Evolutionary conservation across 2,329 filamentous ascomycete genomes (phyloP).

Genomic region (Aspergillus sp.): DNA sequence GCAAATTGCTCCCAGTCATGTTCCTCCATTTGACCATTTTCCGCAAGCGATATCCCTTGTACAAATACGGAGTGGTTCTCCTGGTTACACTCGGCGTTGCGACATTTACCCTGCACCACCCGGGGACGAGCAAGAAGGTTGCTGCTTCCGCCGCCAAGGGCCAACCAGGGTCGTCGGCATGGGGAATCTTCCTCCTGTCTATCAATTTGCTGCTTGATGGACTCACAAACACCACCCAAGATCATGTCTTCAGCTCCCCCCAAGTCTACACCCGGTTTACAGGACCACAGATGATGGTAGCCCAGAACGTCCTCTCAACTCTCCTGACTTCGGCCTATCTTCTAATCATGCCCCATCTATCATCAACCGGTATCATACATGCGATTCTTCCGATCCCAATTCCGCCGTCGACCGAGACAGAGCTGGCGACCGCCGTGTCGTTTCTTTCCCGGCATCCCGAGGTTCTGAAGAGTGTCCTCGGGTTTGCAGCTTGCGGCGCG

Average conservation of each 20-base stretch:
- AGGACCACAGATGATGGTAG: constrained; percentile 99
- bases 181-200: constrained; percentile 74
- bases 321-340: constrained; percentile 75
- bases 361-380: constrained; percentile 62
- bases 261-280: constrained; percentile 71
- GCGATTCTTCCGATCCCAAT: constrained; percentile 67
- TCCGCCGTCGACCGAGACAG: constrained; percentile 61
- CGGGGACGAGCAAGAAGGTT: constrained; percentile 60
- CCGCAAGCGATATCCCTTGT: constrained; percentile 82
- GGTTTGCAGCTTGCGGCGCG: constrained; percentile 86
- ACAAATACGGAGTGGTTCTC: constrained; percentile 93
- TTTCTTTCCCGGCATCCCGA: constrained; percentile 79
- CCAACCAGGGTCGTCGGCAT: constrained; percentile 65
- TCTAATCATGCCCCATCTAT: constrained; percentile 75
- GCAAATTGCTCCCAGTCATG: constrained; percentile 99
- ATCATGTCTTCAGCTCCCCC: constrained; percentile 76
- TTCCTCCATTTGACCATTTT: constrained; percentile 91
- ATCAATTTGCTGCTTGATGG: constrained; percentile 96
- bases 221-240: constrained; percentile 93
- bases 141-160: constrained; percentile 45
- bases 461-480: constrained; percentile 83
- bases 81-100: constrained; percentile 91
- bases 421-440: constrained; percentile 73
- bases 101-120: constrained; percentile 86
- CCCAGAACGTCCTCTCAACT: constrained; percentile 87